phyloP scores from a whole-genome alignment of 495 filamentous ascomycete genomes.

The Talaromyces liani region DNA sequence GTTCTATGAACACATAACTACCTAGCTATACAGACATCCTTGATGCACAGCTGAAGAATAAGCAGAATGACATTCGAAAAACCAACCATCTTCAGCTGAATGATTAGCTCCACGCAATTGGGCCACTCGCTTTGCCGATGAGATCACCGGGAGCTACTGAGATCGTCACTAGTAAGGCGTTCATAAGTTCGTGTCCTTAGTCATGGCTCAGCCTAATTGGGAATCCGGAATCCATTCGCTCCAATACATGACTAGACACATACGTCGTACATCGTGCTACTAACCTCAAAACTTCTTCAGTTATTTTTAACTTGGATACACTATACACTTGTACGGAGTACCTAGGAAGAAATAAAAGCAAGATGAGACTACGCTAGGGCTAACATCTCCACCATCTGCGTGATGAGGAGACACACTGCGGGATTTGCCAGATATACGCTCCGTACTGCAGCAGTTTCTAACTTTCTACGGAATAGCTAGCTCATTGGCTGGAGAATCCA shows the following conservation, averaged over 20 bases:
- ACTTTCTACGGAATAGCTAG: not conserved
- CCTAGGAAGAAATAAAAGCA: not conserved
- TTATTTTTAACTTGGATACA: not conserved
- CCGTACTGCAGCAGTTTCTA: not conserved
- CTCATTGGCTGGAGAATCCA: not conserved
- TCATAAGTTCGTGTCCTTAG: not conserved
- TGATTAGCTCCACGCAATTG: not conserved
- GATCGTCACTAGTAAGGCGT: not conserved
- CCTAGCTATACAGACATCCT: too few species aligned
- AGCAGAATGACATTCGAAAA: not conserved
- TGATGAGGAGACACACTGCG: not conserved
- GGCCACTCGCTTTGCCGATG: not conserved
- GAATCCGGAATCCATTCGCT: not conserved
- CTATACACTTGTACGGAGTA: not conserved
- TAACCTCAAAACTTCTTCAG: not conserved
- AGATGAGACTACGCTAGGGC: not conserved
- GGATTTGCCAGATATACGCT: not conserved
- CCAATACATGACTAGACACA: not conserved
- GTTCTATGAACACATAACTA: too few species aligned
- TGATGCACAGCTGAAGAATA: not conserved
- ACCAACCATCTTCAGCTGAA: not conserved
- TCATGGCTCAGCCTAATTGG: not conserved
- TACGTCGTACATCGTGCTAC: not conserved
- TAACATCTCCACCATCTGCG: not conserved
- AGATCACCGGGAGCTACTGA: not conserved